phyloP scores from a whole-genome alignment of 225 moss, liverwort and hornwort species.

The Polytrichum formosum region DNA sequence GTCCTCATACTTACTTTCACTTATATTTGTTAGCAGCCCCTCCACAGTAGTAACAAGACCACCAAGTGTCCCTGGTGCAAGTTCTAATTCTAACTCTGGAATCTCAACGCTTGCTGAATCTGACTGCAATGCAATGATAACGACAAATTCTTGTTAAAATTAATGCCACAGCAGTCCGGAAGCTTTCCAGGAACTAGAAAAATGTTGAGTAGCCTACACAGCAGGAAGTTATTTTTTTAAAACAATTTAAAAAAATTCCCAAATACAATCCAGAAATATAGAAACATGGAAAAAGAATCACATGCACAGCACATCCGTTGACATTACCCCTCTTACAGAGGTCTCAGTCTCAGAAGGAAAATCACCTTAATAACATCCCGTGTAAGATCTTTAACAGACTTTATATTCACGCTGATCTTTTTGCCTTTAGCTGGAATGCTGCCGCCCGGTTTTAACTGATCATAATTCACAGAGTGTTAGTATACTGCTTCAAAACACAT shows the following conservation, averaged over 20 bases:
- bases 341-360: no score
- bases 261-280: no score
- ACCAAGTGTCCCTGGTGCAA: slow-evolving; percentile 73
- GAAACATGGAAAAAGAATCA: no score
- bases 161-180: no score
- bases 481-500: not conserved
- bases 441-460: slow-evolving; percentile 82
- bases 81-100: slow-evolving; percentile 82
- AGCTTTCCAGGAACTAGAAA: no score
- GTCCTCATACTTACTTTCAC: slow-evolving; percentile 47
- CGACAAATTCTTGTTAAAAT: not conserved
- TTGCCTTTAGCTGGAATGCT: slow-evolving; percentile 73
- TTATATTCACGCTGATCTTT: slow-evolving; percentile 47
- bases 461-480: slow-evolving; percentile 8
- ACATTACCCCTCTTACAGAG: no score
- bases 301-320: no score
- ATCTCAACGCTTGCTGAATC: slow-evolving; percentile 72
- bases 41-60: slow-evolving; percentile 92
- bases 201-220: no score
- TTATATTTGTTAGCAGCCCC: slow-evolving; percentile 59
- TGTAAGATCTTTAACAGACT: slow-evolving; percentile 50
- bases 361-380: slow-evolving; percentile 85
- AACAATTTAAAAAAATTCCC: no score
- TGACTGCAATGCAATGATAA: slow-evolving; percentile 41
- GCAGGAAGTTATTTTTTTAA: no score